These are phyloP conservation scores for Globisporangium apiculatum DNA, from an alignment of 352 stramenopile genomes.

Conservation along the genomic window DNA sequence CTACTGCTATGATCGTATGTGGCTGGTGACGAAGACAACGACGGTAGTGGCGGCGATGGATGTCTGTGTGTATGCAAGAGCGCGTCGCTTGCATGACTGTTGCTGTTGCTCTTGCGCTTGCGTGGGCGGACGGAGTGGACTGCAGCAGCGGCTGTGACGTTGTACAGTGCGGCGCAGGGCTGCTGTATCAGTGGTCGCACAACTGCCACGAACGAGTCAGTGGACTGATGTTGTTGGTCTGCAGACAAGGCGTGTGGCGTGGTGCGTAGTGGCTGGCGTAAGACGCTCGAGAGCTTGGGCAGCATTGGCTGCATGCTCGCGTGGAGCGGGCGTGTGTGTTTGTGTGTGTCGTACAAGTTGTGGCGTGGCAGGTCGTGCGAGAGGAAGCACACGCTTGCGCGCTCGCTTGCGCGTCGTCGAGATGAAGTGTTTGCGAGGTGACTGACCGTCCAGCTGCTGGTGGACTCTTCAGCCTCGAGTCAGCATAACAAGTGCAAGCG, in stretches of 20 bases:
- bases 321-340: too few relatives aligned
- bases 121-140: background rate
- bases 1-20: conserved; percentile 2
- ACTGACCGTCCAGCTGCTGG: too few relatives aligned
- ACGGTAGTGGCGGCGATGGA: background rate
- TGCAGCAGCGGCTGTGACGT: background rate
- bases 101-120: conserved; percentile 8
- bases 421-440: too few relatives aligned
- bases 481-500: too few relatives aligned
- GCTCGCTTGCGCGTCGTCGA: too few relatives aligned
- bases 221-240: background rate
- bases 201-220: background rate
- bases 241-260: background rate
- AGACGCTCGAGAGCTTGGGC: conserved; percentile 22
- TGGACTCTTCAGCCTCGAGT: too few relatives aligned
- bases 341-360: too few relatives aligned
- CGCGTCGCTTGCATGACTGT: background rate
- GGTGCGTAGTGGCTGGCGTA: conserved; percentile 6
- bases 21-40: background rate
- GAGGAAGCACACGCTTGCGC: too few relatives aligned
- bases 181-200: background rate
- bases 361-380: too few relatives aligned
- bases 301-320: conserved; percentile 11
- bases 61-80: background rate
- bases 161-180: too few relatives aligned